phyloP scores from a whole-genome alignment of 2,329 filamentous ascomycete genomes.

The Thelonectria discophora region DNA sequence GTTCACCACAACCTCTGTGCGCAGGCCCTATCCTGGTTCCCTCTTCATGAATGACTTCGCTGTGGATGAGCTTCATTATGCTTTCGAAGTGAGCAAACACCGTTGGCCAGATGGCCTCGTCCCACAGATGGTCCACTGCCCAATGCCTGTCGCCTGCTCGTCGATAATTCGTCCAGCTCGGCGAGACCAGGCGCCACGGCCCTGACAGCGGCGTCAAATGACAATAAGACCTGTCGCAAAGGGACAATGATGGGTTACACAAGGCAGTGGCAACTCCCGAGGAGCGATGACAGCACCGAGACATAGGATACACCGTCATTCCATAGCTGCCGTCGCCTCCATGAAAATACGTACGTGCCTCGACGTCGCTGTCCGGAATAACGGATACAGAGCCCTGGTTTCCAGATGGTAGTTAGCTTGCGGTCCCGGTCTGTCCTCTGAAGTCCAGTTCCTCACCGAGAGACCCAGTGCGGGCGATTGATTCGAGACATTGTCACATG shows the following conservation, averaged over 20 bases:
- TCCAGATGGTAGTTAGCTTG: too few relatives aligned
- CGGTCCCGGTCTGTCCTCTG: background rate
- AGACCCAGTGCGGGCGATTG: slow-evolving; percentile 5
- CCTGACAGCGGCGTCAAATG: slow-evolving; percentile 15
- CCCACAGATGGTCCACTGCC: slow-evolving; percentile 32
- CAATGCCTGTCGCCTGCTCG: background rate
- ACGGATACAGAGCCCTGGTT: background rate
- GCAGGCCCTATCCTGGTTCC: slow-evolving; percentile 11
- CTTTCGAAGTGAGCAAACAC: background rate
- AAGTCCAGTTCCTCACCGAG: background rate
- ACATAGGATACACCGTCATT: background rate
- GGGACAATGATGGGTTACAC: slow-evolving; percentile 9
- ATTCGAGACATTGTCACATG: slow-evolving; percentile 37
- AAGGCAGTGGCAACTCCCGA: slow-evolving; percentile 1
- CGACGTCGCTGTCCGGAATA: slow-evolving; percentile 15
- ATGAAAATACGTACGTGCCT: too few relatives aligned
- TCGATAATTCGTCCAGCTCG: too few relatives aligned
- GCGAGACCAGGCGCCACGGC: slow-evolving; percentile 7
- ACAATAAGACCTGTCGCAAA: slow-evolving; percentile 1
- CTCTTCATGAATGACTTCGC: slow-evolving; percentile 6
- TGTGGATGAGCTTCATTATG: slow-evolving; percentile 1
- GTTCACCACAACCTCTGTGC: slow-evolving; percentile 7
- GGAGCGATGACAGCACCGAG: background rate
- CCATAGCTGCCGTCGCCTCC: too few relatives aligned
- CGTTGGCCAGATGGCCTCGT: slow-evolving; percentile 11